phyloP scores from a whole-genome alignment of 345 rosid genomes.

The Rhodamnia argentea region DNA sequence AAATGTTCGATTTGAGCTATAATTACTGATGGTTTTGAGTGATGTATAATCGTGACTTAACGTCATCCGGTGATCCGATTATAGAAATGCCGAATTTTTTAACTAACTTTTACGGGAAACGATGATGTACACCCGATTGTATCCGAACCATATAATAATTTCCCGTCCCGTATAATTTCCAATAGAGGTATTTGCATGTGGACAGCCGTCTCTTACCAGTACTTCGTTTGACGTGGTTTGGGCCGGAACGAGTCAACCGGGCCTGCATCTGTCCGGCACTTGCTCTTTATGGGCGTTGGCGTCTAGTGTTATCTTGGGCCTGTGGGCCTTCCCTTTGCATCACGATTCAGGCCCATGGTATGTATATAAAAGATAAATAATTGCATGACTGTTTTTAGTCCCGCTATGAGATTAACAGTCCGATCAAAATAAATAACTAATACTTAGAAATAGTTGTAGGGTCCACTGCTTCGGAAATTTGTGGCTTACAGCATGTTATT shows the following conservation, averaged over 20 bases:
- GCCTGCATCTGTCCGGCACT: background rate
- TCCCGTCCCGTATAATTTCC: background rate
- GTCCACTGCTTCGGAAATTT: no score
- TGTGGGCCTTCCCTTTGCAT: background rate
- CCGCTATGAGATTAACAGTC: no score
- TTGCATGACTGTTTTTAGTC: no score
- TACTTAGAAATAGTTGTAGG: no score
- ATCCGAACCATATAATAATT: background rate
- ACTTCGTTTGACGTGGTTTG: background rate
- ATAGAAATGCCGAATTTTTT: background rate
- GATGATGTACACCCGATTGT: background rate
- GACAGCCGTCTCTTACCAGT: background rate
- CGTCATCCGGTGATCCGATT: background rate
- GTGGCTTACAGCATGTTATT: no score
- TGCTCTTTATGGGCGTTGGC: background rate
- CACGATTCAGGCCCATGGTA: background rate
- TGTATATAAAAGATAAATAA: no score
- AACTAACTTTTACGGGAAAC: background rate
- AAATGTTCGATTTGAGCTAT: background rate
- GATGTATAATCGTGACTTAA: no score
- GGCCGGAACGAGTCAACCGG: background rate
- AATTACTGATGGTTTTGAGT: fast-evolving
- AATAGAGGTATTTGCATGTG: background rate
- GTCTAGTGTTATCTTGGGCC: background rate
- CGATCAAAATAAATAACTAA: no score